Evolutionary conservation across 305 asterid genomes (phyloP), one percentile per base, ranked within the genome.

Genomic region (Fraxinus greggii): DNA sequence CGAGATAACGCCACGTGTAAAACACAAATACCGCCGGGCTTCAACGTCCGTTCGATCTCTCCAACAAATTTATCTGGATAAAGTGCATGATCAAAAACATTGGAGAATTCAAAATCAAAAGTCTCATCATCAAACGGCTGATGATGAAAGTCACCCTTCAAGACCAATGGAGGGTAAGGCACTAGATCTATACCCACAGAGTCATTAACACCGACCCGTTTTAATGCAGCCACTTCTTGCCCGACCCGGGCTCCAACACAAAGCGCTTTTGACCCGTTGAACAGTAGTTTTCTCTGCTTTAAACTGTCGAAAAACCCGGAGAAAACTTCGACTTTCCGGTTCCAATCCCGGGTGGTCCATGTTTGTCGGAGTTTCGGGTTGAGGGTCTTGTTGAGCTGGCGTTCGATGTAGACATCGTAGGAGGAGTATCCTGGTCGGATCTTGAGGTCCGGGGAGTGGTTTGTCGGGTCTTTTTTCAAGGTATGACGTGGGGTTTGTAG

Each of bases 81-180:
- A 0, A 92, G 90, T 72, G 97, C 97, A 85, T 92, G 97, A 78
- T 92, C 97, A 54, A 92, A 92, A 67, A 92, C 95, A 79, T 92
- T 92, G 3, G 97, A 92, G 83, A 92, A 92, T 65, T 91, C 95
- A 69, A 92, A 91, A 35, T 92, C 97, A 76, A 90, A 92, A 0
- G 80, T 85, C 74, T 24, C 86, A 17, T 83, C 89, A 21, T 54
- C 79, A 79, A 92, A 92, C 82, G 94, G 92, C 85, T 92, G 94
- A 1, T 69, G 73, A 74, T 92, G 95, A 8, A 91, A 92, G 61
- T 89, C 94, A 1, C 94, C 95, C 67, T 86, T 84, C 1, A 91
- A 6, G 0, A 92, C 94, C 9, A 92, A 83, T 0, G 94, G 95
- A 7, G 93, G 95, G 26, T 82, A 85, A 1, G 93, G 95, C 29